phyloP scores from a whole-genome alignment of 1,139 yeast genomes.

The Pichia sp. region DNA sequence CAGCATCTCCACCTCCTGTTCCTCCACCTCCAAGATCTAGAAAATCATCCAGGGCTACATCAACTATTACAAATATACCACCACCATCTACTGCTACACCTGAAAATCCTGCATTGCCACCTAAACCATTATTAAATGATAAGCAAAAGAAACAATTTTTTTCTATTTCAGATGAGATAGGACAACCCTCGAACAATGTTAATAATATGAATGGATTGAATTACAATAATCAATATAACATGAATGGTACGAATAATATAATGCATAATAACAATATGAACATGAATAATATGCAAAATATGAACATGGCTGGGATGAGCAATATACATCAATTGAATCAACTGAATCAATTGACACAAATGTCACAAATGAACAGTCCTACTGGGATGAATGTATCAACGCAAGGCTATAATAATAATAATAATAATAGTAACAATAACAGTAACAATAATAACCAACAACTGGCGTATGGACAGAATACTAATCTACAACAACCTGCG shows the following conservation, averaged over 20 bases:
- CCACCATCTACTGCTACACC: conserved; percentile 18
- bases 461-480: background rate
- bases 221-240: background rate
- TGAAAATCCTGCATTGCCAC: conserved; percentile 41
- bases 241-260: background rate
- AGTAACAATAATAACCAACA: background rate
- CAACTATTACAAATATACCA: conserved; percentile 16
- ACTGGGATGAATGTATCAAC: too few species aligned
- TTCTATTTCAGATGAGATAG: conserved; percentile 13
- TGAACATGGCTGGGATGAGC: background rate
- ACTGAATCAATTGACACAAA: conserved; percentile 2
- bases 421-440: conserved; percentile 2
- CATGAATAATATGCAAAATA: background rate
- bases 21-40: conserved; percentile 30
- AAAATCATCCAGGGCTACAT: conserved; percentile 15
- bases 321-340: conserved; percentile 4
- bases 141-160: conserved; percentile 26
- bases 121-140: conserved; percentile 26
- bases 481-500: conserved; percentile 6
- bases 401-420: too few species aligned
- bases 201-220: too few species aligned
- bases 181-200: background rate
- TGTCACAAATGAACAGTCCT: background rate
- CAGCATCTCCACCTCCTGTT: conserved; percentile 23
- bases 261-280: background rate